Percentiles rank a stretch among this genome's conserved stretches.
Evolutionary conservation across 1,139 yeast genomes (phyloP).

Genomic region (Taphrina confusa): DNA sequence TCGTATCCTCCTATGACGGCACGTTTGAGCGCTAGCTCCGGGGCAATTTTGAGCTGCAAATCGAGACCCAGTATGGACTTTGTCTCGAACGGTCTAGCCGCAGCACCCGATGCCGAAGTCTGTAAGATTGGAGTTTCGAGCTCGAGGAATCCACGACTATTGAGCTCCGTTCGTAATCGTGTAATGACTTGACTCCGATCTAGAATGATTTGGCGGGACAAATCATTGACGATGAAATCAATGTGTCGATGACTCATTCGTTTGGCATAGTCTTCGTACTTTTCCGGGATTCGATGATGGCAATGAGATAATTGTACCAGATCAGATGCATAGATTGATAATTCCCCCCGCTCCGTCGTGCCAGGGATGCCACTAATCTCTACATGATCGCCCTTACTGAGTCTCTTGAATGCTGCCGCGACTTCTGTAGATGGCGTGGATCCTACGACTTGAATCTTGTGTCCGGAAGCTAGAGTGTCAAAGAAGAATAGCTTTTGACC

Average conservation of each 20-base stretch:
- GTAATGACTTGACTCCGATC: slow-evolving; percentile 59
- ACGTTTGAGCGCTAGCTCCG: slow-evolving; percentile 93
- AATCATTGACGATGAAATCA: slow-evolving; percentile 65
- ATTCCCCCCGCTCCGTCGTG: slow-evolving; percentile 71
- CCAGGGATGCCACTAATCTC: slow-evolving; percentile 70
- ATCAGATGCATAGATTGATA: slow-evolving; percentile 64
- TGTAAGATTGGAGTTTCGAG: slow-evolving; percentile 94
- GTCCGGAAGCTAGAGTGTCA: neutral
- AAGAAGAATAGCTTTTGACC: slow-evolving; percentile 15
- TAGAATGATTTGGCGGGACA: slow-evolving; percentile 54
- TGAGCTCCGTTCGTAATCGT: slow-evolving; percentile 60
- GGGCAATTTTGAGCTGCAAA: slow-evolving; percentile 97
- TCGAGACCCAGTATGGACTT: slow-evolving; percentile 47
- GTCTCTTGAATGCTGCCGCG: slow-evolving; percentile 33
- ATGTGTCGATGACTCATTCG: slow-evolving; percentile 70
- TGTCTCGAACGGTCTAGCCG: slow-evolving; percentile 95
- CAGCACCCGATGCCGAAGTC: slow-evolving; percentile 98
- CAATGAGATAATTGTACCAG: slow-evolving; percentile 65
- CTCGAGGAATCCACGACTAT: slow-evolving; percentile 63
- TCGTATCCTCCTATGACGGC: slow-evolving; percentile 98
- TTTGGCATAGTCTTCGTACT: slow-evolving; percentile 56
- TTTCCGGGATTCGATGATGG: slow-evolving; percentile 69
- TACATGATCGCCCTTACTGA: slow-evolving; percentile 72
- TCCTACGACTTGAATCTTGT: neutral
- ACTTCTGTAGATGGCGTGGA: neutral